Percentiles rank a stretch among this genome's conserved stretches.
Conservation (phyloP, 2,329 filamentous ascomycete genomes). For the Ascochyta clinopodiicola region DNA sequence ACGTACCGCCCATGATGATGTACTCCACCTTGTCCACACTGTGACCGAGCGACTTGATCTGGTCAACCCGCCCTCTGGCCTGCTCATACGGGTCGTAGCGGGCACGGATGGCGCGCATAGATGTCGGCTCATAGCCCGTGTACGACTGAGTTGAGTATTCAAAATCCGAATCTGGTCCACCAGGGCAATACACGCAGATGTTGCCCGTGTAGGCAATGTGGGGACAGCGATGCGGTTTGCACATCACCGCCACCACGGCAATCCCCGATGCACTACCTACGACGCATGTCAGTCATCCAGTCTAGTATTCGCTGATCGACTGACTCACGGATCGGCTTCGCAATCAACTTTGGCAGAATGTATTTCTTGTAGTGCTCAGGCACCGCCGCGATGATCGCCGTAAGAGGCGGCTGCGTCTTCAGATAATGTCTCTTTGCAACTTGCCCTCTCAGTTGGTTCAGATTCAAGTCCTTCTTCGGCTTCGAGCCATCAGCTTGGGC, state of each 20-base stretch:
- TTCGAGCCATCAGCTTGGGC: constrained; percentile 74
- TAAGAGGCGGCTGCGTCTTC: constrained; percentile 85
- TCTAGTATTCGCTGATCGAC: neutral
- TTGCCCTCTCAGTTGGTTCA: constrained; percentile 86
- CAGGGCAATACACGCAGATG: constrained; percentile 98
- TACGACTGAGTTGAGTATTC: constrained; percentile 99
- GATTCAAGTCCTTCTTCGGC: constrained; percentile 84
- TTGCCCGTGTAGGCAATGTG: constrained; percentile 99
- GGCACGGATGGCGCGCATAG: constrained; percentile 96
- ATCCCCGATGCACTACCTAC: constrained; percentile 92
- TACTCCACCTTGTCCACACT: constrained; percentile 99
- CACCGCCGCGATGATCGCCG: constrained; percentile 95
- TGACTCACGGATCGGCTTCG: constrained; percentile 85
- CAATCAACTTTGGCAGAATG: constrained; percentile 92
- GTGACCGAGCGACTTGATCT: constrained; percentile 93
- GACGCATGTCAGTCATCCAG: constrained; percentile 7
- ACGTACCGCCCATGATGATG: constrained; percentile 99
- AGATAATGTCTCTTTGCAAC: constrained; percentile 93
- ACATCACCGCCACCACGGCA: constrained; percentile 98
- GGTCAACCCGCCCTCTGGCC: constrained; percentile 91
- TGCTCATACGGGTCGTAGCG: constrained; percentile 98
- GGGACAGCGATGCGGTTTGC: constrained; percentile 96
- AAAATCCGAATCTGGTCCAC: constrained; percentile 96
- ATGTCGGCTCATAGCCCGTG: constrained; percentile 97
- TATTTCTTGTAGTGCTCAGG: constrained; percentile 99